A percentile compares a stretch with the other conserved stretches of the same genome.
Conservation (phyloP, 2,329 filamentous ascomycete species). For the Aureobasidium sp. region DNA sequence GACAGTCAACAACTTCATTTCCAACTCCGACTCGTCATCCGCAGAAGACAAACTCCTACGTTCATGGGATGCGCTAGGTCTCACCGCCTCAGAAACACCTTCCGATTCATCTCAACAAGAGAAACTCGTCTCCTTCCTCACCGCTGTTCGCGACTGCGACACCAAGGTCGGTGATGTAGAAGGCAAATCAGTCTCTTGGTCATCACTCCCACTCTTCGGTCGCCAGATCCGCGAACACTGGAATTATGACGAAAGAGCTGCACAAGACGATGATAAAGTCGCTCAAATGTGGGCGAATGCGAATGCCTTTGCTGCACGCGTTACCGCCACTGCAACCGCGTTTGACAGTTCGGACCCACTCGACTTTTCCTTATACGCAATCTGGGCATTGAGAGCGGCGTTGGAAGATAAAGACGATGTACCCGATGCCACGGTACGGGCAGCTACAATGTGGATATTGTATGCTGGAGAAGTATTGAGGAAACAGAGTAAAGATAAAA, state of each 20-base stretch:
- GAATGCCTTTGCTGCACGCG: conserved; percentile 24
- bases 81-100: not conserved
- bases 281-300: conserved; percentile 24
- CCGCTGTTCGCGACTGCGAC: not conserved
- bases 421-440: conserved; percentile 17
- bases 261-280: conserved; percentile 17
- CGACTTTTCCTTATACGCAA: conserved; percentile 24
- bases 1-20: not conserved
- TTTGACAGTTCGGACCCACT: conserved; percentile 17
- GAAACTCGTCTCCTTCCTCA: not conserved
- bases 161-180: not conserved
- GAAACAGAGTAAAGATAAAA: conserved; percentile 19
- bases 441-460: conserved; percentile 25
- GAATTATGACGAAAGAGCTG: conserved; percentile 19
- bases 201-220: conserved; percentile 24
- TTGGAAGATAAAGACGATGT: conserved; percentile 21
- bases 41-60: conserved; percentile 8
- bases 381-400: conserved; percentile 25
- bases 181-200: not conserved
- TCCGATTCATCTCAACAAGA: not conserved
- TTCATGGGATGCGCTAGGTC: conserved; percentile 5
- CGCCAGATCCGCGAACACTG: conserved; percentile 25
- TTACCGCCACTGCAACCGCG: conserved; percentile 20
- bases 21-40: not conserved
- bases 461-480: conserved; percentile 22